Evolutionary conservation across 208 protist species (phyloP).

Genomic region (Leishmania aethiopica): DNA sequence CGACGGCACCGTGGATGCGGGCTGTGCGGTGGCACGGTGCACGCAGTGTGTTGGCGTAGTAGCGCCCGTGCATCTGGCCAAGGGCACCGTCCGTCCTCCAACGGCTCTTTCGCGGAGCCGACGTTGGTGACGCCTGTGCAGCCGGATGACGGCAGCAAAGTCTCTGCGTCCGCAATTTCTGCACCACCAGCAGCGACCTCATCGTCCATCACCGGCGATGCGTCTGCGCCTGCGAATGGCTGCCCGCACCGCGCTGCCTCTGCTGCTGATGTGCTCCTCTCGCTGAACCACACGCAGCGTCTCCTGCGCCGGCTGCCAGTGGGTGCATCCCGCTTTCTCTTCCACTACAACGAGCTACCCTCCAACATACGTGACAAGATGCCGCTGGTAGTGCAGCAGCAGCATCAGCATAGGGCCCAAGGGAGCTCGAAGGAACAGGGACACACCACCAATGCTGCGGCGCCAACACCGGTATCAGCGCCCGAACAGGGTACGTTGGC

Average conservation of each 20-base stretch:
- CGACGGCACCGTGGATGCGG: neutral
- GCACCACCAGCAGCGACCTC: neutral
- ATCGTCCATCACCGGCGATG: neutral
- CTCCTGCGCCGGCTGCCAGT: constrained; percentile 54
- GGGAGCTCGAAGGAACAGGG: neutral
- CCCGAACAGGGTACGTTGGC: neutral
- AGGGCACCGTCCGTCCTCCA: neutral
- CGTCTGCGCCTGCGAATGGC: neutral
- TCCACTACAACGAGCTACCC: constrained; percentile 54
- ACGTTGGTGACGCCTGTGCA: neutral
- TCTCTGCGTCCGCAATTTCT: neutral
- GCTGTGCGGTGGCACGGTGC: neutral
- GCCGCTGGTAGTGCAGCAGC: constrained; percentile 7
- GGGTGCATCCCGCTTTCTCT: constrained; percentile 13
- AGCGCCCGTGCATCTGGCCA: neutral
- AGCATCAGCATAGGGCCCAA: neutral
- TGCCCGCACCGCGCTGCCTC: neutral
- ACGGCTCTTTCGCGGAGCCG: neutral
- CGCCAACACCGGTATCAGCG: neutral
- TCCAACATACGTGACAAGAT: constrained; percentile 37
- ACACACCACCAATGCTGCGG: neutral
- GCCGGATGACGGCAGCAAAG: neutral
- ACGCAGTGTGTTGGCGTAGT: neutral
- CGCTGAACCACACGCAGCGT: constrained; percentile 40
- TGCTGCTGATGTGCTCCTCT: neutral